phyloP scores from a whole-genome alignment of 345 rosid species.

The Citrus trifoliata region DNA sequence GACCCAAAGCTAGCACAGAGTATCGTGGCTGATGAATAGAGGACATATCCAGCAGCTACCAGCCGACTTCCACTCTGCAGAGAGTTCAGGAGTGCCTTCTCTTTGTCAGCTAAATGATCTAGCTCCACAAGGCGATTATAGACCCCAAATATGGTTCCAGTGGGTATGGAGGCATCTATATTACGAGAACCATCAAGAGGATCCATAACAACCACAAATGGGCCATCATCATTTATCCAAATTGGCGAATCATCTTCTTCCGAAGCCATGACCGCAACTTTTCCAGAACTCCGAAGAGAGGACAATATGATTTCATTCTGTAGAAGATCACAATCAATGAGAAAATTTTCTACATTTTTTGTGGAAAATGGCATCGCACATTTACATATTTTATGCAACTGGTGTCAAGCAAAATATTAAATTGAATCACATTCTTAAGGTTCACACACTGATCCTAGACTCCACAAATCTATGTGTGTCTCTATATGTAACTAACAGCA shows the following conservation, averaged over 20 bases:
- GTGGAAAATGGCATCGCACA: neutral
- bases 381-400: neutral
- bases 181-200: slow-evolving; percentile 95
- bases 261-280: slow-evolving; percentile 92
- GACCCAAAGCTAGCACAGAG: slow-evolving; percentile 83
- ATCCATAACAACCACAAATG: slow-evolving; percentile 82
- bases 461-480: neutral
- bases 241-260: slow-evolving; percentile 77
- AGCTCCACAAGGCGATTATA: slow-evolving; percentile 69
- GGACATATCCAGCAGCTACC: slow-evolving; percentile 82
- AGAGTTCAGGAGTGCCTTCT: slow-evolving; percentile 73
- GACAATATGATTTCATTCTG: slow-evolving; percentile 85
- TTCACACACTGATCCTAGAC: neutral
- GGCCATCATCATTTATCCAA: slow-evolving; percentile 71
- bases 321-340: slow-evolving; percentile 11
- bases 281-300: slow-evolving; percentile 73
- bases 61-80: slow-evolving; percentile 76
- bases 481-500: neutral
- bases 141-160: slow-evolving; percentile 85
- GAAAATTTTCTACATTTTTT: neutral
- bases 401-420: neutral
- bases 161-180: slow-evolving; percentile 89
- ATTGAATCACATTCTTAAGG: neutral
- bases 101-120: slow-evolving; percentile 65
- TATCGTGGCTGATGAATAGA: slow-evolving; percentile 90